phyloP scores from a whole-genome alignment of 2,329 filamentous ascomycete genomes.

The Lecanicillium sp. region DNA sequence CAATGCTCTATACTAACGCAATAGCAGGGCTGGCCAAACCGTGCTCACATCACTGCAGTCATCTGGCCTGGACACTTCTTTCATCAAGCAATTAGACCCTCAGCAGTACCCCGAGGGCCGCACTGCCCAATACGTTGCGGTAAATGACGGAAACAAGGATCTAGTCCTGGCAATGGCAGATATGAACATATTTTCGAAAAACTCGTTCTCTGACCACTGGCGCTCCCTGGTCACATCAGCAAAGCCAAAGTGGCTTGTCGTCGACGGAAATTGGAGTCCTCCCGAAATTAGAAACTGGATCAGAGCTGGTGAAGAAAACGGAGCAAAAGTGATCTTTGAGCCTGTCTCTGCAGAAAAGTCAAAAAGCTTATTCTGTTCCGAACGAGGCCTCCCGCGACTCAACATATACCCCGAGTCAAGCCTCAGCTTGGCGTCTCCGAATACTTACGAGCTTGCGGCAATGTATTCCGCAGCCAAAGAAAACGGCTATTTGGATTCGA shows the following conservation, averaged over 20 bases:
- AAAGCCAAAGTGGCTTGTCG: slow-evolving; percentile 68
- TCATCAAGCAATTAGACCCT: slow-evolving; percentile 52
- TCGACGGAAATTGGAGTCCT: slow-evolving; percentile 82
- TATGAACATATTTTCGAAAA: slow-evolving; percentile 73
- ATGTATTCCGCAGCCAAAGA: slow-evolving; percentile 69
- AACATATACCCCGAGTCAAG: slow-evolving; percentile 53
- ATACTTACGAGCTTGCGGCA: slow-evolving; percentile 70
- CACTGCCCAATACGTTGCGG: slow-evolving; percentile 85
- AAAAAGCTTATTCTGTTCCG: slow-evolving; percentile 54
- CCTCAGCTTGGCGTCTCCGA: slow-evolving; percentile 76
- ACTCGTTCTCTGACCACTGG: slow-evolving; percentile 52
- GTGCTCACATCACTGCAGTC: slow-evolving; percentile 60
- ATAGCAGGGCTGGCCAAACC: slow-evolving; percentile 61
- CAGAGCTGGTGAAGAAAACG: slow-evolving; percentile 47
- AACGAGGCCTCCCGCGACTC: slow-evolving; percentile 34
- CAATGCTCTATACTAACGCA: not conserved
- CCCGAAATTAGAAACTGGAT: slow-evolving; percentile 63
- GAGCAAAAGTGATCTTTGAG: slow-evolving; percentile 68
- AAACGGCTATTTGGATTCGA: slow-evolving; percentile 60
- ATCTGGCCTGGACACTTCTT: slow-evolving; percentile 57
- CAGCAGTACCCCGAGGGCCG: slow-evolving; percentile 47
- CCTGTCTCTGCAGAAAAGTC: slow-evolving; percentile 83
- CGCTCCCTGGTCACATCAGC: slow-evolving; percentile 49
- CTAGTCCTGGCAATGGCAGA: slow-evolving; percentile 93
- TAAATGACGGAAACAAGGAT: slow-evolving; percentile 79